These are phyloP conservation scores for Ceratobasidium sp. DNA, from an alignment of 1,284 basidiomycete genomes.

Conservation along the genomic window DNA sequence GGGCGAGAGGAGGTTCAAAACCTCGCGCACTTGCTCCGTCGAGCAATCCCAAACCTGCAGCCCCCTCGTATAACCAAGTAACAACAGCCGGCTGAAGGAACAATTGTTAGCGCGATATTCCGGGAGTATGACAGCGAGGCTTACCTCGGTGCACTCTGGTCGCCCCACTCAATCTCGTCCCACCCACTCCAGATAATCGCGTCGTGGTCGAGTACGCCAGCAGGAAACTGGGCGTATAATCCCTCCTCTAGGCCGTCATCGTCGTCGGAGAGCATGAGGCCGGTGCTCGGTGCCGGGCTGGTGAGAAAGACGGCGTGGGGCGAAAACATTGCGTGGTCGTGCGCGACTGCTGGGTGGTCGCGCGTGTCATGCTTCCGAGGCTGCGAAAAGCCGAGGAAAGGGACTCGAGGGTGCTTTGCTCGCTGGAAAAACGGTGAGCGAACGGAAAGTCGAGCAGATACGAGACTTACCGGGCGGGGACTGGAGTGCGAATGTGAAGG, in stretches of 20 bases:
- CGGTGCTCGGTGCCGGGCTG: slow-evolving; percentile 17
- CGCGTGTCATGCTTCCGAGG: slow-evolving; percentile 35
- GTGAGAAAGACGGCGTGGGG: neutral
- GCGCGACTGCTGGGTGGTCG: slow-evolving; percentile 31
- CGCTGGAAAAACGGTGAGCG: slow-evolving; percentile 8
- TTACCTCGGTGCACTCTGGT: slow-evolving; percentile 27
- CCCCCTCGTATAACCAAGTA: neutral
- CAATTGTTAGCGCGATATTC: neutral
- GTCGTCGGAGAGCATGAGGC: slow-evolving; percentile 40
- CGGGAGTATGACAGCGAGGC: neutral
- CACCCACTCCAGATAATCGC: slow-evolving; percentile 35
- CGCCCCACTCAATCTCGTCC: slow-evolving; percentile 28
- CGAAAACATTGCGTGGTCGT: slow-evolving; percentile 20
- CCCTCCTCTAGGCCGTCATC: slow-evolving; percentile 37
- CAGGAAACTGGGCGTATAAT: slow-evolving; percentile 4
- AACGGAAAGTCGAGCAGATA: neutral
- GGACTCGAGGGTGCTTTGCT: slow-evolving; percentile 42
- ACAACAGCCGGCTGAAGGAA: neutral
- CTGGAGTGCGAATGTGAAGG: slow-evolving; percentile 20
- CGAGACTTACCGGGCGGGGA: slow-evolving; percentile 31
- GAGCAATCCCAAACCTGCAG: slow-evolving; percentile 77
- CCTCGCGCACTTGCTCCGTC: slow-evolving; percentile 67
- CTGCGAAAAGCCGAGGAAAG: slow-evolving; percentile 37
- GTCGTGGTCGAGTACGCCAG: neutral
- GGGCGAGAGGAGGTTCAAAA: slow-evolving; percentile 65